Percentiles rank a stretch among this genome's conserved stretches.
Conservation (phyloP, 2,329 filamentous ascomycete species). For the Huntiella savannae region DNA sequence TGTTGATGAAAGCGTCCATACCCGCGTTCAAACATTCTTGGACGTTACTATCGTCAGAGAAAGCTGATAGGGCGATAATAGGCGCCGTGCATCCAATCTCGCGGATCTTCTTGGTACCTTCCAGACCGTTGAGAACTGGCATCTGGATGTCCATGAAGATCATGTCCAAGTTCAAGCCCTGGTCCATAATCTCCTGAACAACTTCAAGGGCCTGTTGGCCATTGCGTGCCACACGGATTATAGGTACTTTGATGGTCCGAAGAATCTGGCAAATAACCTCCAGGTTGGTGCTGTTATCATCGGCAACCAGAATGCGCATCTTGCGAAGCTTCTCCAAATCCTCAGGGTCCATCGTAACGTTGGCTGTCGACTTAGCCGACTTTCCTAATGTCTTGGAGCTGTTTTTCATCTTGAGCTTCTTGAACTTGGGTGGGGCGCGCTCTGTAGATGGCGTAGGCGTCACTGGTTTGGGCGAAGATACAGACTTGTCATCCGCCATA, state of each 20-base stretch:
- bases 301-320: conserved; percentile 68
- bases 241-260: conserved; percentile 62
- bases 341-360: too few relatives aligned
- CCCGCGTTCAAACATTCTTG: conserved; percentile 73
- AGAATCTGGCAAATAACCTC: conserved; percentile 42
- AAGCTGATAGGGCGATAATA: conserved; percentile 80
- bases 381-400: too few relatives aligned
- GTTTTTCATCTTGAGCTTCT: too few relatives aligned
- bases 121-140: conserved; percentile 79
- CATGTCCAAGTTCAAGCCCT: conserved; percentile 54
- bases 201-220: conserved; percentile 75
- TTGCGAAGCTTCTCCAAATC: neutral
- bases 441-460: too few relatives aligned
- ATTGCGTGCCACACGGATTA: conserved; percentile 74
- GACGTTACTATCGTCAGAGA: conserved; percentile 76
- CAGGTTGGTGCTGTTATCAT: conserved; percentile 42
- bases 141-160: conserved; percentile 96
- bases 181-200: conserved; percentile 66
- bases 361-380: too few relatives aligned
- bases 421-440: too few relatives aligned
- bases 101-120: conserved; percentile 70
- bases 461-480: too few relatives aligned
- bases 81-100: conserved; percentile 72
- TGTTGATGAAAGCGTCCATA: conserved; percentile 75
- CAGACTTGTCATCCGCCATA: too few relatives aligned